Percentiles rank a stretch among this genome's conserved stretches.
phyloP scores from a whole-genome alignment of 2,329 filamentous ascomycete species.

The Elsinoe australis region DNA sequence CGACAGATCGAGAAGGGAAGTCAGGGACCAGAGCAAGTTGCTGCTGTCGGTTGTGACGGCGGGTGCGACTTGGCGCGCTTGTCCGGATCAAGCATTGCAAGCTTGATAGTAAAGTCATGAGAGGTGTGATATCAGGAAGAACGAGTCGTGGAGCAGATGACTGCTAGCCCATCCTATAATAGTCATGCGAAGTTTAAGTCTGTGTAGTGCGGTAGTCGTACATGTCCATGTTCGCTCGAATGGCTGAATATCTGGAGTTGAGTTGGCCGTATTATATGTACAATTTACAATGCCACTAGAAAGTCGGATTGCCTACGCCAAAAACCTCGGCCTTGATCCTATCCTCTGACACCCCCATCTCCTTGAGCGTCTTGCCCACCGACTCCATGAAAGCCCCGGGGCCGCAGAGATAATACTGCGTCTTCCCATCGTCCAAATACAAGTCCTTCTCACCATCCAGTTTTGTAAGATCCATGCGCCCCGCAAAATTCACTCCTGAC shows the following conservation, averaged over 20 bases:
- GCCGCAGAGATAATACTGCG: conserved; percentile 67
- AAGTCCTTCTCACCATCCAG: conserved; percentile 49
- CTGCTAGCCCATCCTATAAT: no score
- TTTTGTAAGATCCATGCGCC: conserved; percentile 52
- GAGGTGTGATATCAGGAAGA: no score
- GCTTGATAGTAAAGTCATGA: no score
- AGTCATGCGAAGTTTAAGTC: no score
- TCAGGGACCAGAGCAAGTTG: conserved; percentile 9
- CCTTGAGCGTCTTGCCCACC: conserved; percentile 46
- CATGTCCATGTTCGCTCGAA: no score
- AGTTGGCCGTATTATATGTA: no score
- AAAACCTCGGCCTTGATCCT: conserved; percentile 54
- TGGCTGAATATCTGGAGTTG: no score
- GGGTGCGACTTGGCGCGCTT: not conserved
- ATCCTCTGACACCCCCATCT: conserved; percentile 49
- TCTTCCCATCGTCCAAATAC: conserved; percentile 45
- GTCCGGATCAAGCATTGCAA: not conserved
- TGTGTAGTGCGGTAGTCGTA: no score
- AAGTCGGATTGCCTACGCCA: conserved; percentile 9
- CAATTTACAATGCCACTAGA: no score
- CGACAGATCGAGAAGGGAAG: not conserved
- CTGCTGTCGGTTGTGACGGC: conserved; percentile 9
- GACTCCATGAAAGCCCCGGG: conserved; percentile 63
- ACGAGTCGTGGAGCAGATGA: no score
- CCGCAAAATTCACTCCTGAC: conserved; percentile 47